Evolutionary conservation across 371 early-diverging fungal genomes (phyloP).

Genomic region (Ecytonucleospora hepatopenaei): DNA sequence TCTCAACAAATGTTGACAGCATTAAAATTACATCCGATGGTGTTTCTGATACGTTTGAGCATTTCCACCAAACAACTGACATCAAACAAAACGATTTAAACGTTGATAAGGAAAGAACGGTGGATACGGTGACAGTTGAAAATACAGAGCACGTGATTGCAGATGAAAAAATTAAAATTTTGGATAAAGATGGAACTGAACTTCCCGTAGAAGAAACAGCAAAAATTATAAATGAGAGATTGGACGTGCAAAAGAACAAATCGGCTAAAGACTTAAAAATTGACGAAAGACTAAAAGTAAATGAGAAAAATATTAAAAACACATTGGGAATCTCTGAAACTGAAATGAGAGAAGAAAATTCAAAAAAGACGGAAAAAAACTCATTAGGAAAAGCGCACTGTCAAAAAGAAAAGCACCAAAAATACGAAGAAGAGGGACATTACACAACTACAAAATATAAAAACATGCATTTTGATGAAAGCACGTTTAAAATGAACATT

Average conservation of each 20-base stretch:
- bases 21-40: background rate
- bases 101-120: background rate
- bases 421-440: no score
- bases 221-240: background rate
- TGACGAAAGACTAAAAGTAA: no score
- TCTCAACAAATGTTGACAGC: constrained; percentile 50
- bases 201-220: background rate
- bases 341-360: no score
- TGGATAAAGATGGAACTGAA: background rate
- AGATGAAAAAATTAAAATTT: background rate
- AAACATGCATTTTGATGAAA: constrained; percentile 45
- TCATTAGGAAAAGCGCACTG: background rate
- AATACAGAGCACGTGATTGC: background rate
- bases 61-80: background rate
- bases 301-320: no score
- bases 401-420: no score
- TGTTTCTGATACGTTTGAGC: background rate
- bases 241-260: background rate
- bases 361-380: background rate
- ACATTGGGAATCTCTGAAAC: no score
- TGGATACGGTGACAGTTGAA: background rate
- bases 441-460: constrained; percentile 49
- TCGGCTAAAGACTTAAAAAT: no score
- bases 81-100: background rate
- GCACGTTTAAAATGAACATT: constrained; percentile 45